These are phyloP conservation scores for Ophiocordyceps camponoti-saundersi DNA, from an alignment of 2,329 filamentous ascomycete species.

Conservation along the genomic window DNA sequence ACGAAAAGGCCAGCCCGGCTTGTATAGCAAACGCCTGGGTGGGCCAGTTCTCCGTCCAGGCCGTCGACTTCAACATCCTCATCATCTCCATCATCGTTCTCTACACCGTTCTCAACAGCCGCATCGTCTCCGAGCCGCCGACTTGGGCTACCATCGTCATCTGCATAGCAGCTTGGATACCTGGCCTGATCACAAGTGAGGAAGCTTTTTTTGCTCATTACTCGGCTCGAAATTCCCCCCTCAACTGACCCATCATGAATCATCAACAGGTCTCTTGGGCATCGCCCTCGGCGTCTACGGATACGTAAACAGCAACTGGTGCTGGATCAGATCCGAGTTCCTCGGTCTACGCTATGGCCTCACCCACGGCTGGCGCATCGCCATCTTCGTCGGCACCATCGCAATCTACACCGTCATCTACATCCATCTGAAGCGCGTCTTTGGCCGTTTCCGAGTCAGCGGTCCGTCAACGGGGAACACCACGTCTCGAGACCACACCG, in stretches of 20 bases:
- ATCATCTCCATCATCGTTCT: constrained; percentile 25
- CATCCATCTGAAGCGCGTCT: constrained; percentile 4
- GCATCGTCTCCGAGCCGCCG: constrained; percentile 14
- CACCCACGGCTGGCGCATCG: constrained; percentile 24
- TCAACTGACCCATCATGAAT: no score
- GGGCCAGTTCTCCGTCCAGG: constrained; percentile 27
- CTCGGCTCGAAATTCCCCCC: no score
- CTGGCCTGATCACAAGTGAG: constrained; percentile 19
- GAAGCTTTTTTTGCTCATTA: no score
- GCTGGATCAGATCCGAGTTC: constrained; percentile 20
- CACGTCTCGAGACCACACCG: not conserved
- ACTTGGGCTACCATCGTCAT: constrained; percentile 13
- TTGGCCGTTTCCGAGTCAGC: constrained; percentile 1
- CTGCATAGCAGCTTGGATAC: constrained; percentile 21
- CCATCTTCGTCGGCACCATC: constrained; percentile 19
- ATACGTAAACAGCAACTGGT: constrained; percentile 25
- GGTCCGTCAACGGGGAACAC: constrained; percentile 1
- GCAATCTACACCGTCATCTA: constrained; percentile 22
- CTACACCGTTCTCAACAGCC: constrained; percentile 18
- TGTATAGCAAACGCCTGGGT: constrained; percentile 26
- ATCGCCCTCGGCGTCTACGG: constrained; percentile 8
- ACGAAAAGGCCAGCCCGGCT: constrained; percentile 3
- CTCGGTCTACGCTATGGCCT: constrained; percentile 20
- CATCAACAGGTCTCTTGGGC: not conserved
- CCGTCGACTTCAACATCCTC: constrained; percentile 23